These are phyloP conservation scores for Solanum neorickii DNA, from an alignment of 257 asterid species.

Conservation along the genomic window DNA sequence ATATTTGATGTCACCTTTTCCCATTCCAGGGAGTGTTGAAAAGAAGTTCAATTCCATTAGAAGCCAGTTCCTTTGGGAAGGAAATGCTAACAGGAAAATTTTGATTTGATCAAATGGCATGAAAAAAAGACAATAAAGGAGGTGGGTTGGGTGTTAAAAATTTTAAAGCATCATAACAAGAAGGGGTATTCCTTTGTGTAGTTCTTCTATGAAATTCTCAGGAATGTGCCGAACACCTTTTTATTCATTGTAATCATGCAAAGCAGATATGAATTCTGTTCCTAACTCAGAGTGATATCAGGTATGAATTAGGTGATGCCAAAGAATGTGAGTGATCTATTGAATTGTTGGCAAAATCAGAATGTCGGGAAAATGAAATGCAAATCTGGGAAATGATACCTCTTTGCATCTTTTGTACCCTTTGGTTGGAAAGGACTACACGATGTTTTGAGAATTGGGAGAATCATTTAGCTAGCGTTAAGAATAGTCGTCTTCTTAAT, in stretches of 20 bases:
- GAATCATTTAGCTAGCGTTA: background rate
- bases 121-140: background rate
- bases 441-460: background rate
- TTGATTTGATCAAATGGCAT: background rate
- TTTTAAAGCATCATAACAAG: background rate
- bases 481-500: background rate
- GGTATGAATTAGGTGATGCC: background rate
- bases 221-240: background rate
- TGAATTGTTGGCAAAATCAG: background rate
- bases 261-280: background rate
- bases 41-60: background rate
- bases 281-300: background rate
- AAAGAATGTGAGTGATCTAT: background rate
- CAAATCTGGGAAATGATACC: background rate
- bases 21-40: background rate
- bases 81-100: background rate
- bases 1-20: background rate
- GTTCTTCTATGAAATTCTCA: background rate
- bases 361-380: background rate
- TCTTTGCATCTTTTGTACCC: background rate
- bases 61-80: background rate
- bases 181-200: background rate
- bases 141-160: background rate
- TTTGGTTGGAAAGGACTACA: background rate
- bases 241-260: background rate